These are phyloP conservation scores for Rhodotorula sp. DNA, from an alignment of 1,284 basidiomycete genomes.

Conservation along the genomic window DNA sequence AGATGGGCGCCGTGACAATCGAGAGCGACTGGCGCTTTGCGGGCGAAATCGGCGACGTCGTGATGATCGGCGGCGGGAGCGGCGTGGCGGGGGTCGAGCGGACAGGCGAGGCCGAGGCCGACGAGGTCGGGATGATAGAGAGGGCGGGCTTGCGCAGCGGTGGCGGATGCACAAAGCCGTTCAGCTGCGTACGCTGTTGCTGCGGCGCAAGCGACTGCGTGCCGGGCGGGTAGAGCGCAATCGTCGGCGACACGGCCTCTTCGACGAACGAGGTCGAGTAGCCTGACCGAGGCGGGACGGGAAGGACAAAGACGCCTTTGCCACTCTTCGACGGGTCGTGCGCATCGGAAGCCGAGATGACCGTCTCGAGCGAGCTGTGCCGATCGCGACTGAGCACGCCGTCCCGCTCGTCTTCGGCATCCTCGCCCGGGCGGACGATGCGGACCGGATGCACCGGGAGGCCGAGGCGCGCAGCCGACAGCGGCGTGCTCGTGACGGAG, in stretches of 20 bases:
- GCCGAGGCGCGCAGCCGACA: neutral
- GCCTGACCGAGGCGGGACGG: constrained; percentile 1
- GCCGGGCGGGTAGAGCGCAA: neutral
- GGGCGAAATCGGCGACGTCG: neutral
- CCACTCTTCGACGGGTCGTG: too few species aligned
- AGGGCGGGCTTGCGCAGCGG: neutral
- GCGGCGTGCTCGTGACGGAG: constrained; percentile 25
- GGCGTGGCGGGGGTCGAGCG: neutral
- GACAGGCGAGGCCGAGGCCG: neutral
- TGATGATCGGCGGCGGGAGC: neutral
- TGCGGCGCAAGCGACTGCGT: neutral
- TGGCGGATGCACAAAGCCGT: neutral
- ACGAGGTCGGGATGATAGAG: neutral
- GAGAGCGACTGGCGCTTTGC: neutral
- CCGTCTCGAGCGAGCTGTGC: constrained; percentile 13
- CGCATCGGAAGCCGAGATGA: neutral
- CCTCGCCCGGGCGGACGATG: neutral
- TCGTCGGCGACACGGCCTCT: constrained; percentile 11
- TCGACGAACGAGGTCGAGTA: neutral
- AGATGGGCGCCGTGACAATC: neutral
- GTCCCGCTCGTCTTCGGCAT: neutral
- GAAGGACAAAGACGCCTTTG: constrained; percentile 8
- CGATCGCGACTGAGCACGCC: neutral
- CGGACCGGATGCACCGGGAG: neutral
- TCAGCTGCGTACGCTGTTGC: neutral